Base-by-base conservation (phyloP, 345 rosid species). In the Barbarea vulgaris region DNA sequence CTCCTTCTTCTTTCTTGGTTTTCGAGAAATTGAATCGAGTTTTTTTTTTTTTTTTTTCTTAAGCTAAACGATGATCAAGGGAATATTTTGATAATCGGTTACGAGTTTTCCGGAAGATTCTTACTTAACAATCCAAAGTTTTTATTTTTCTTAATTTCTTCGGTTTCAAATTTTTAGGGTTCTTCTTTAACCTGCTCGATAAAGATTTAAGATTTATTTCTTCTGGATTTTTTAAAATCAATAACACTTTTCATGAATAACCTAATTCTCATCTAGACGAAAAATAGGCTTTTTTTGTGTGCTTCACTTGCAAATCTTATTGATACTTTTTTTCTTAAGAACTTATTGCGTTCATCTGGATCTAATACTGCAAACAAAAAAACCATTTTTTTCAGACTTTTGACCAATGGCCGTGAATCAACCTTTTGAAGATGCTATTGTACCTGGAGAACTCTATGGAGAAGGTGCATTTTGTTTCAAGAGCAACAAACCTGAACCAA, bases 391-490 rank as follows among this genome's bases (percentile, higher is more conserved):
- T 67, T 3, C 81, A 77, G 88, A 70, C 9, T 62, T 76, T 60
- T 11, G 39, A 56, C 17, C 36, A 33, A 83, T 81, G 86, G 83
- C 67, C 2, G 54, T 75, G n/a, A 52, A 83, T 53, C 85, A 62
- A 25, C 75, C 76, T 54, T 66, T 51, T 22, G 81, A 72, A 74
- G 86, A 83, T 19, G 77, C 69, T 72, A 9, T 44, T 60, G 64
- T 76, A 33, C 78, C 13, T n/a, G 75, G 72, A 28, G 75, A 73
- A 36, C 78, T 79, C n/a, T 41, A 74, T 19, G 81, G 78, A 66
- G 83, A 60, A 58, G 80, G 79, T 30, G 80, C 81, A 69, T 77
- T 69, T 48, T 48, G 68, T 71, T 57, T 64, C 36, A 73, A 71
- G 19, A 79, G 81, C 12, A 73, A 59, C 55, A 75, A 79, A 77